Conservation (phyloP, 768 basidiomycete genomes). For the Phlebiopsis gigantea region DNA sequence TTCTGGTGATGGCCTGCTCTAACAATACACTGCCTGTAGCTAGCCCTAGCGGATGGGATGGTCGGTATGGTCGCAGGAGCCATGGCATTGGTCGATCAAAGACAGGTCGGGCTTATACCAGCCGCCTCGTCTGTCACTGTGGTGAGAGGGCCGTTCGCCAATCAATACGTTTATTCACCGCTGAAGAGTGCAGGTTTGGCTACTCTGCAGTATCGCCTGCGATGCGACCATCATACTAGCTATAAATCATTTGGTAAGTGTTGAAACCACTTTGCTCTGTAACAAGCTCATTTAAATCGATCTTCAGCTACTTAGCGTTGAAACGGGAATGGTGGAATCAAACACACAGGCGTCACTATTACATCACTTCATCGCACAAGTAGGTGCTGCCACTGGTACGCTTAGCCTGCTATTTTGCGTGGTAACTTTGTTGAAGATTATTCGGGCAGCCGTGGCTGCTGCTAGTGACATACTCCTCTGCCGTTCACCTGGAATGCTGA, state of each 20-base stretch:
- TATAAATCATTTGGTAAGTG: not conserved
- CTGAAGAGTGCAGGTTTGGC: not conserved
- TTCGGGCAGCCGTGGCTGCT: too few species aligned
- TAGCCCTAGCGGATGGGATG: not conserved
- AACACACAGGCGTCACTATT: not conserved
- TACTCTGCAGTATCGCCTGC: not conserved
- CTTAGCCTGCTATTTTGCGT: too few species aligned
- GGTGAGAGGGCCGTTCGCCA: too few species aligned
- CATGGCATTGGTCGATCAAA: not conserved
- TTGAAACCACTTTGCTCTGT: not conserved
- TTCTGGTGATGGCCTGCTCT: too few species aligned
- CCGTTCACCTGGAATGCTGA: too few species aligned
- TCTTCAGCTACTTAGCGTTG: not conserved
- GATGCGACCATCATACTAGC: not conserved
- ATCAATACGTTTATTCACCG: too few species aligned
- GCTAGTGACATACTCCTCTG: too few species aligned
- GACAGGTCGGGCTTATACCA: too few species aligned
- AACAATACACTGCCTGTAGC: not conserved
- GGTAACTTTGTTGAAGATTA: too few species aligned
- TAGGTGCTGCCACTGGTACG: too few species aligned
- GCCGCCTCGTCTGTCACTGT: too few species aligned
- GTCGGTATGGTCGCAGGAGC: not conserved
- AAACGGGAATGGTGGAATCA: not conserved
- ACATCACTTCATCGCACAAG: not conserved
- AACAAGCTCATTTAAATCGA: not conserved